Percentiles rank a stretch among this genome's conserved stretches.
Conservation (phyloP, 495 filamentous ascomycete genomes). For the Penicillium bialowiezense region DNA sequence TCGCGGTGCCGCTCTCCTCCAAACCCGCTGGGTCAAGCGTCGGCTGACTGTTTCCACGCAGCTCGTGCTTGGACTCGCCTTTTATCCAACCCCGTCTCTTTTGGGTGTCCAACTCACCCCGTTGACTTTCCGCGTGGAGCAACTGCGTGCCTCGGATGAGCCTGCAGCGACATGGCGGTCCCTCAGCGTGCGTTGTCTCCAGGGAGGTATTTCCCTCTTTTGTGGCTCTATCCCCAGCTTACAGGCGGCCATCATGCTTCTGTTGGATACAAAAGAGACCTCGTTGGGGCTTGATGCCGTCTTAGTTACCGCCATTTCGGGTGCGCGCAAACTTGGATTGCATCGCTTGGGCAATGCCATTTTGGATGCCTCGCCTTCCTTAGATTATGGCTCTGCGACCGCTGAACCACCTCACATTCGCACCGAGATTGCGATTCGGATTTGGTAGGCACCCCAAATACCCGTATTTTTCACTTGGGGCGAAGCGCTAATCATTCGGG, state of each 20-base stretch:
- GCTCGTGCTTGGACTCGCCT: too few species aligned
- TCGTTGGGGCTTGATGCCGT: constrained; percentile 22
- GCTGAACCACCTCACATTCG: constrained; percentile 6
- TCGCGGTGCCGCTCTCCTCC: too few species aligned
- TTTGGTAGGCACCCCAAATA: constrained; percentile 7
- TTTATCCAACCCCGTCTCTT: too few species aligned
- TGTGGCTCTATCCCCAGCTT: constrained; percentile 29
- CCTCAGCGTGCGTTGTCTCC: constrained; percentile 26
- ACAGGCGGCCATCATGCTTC: constrained; percentile 29
- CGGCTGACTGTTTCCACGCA: too few species aligned
- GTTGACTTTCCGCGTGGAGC: too few species aligned
- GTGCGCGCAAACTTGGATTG: constrained; percentile 26
- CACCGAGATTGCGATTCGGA: constrained; percentile 15
- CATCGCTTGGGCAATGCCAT: constrained; percentile 23
- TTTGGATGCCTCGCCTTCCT: constrained; percentile 1
- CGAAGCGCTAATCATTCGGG: too few species aligned
- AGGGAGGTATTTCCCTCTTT: constrained; percentile 20
- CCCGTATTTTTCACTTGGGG: too few species aligned
- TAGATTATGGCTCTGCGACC: not conserved
- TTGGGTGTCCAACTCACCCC: too few species aligned
- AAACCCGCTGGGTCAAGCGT: too few species aligned
- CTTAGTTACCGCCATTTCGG: constrained; percentile 28
- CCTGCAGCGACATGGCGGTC: constrained; percentile 19
- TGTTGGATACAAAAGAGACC: constrained; percentile 25
- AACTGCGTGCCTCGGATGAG: constrained; percentile 4